Conservation (phyloP, 2,329 filamentous ascomycete species). For the Teratosphaeria zuluensis region DNA sequence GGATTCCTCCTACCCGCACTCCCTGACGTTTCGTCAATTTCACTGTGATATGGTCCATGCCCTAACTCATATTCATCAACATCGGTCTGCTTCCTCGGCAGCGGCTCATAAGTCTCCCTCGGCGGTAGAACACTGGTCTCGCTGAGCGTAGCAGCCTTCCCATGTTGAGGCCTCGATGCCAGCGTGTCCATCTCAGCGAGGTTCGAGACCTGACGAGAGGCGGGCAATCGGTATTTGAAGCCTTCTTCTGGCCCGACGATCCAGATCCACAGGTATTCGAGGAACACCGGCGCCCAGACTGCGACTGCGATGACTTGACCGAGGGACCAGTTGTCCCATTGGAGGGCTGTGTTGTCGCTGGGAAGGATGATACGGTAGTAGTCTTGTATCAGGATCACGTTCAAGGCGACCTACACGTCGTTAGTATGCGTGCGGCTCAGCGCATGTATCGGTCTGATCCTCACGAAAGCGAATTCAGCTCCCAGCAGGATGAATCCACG, state of each 20-base stretch:
- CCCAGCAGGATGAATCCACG: constrained; percentile 4
- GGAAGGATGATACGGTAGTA: constrained; percentile 5
- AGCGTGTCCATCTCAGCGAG: not conserved
- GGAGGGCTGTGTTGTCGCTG: constrained; percentile 3
- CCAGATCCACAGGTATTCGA: constrained; percentile 4
- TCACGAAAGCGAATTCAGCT: constrained; percentile 4
- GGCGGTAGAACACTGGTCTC: not conserved
- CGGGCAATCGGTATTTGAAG: not conserved
- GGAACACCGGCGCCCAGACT: constrained; percentile 6
- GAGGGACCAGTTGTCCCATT: constrained; percentile 6
- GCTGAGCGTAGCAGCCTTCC: not conserved
- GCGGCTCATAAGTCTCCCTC: not conserved
- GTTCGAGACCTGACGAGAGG: not conserved
- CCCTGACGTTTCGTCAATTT: not conserved
- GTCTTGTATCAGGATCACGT: constrained; percentile 1
- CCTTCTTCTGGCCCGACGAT: constrained; percentile 3
- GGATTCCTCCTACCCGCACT: not conserved
- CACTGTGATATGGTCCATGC: not conserved
- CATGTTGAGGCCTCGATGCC: not conserved
- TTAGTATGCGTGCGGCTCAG: not conserved
- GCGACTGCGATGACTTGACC: constrained; percentile 10
- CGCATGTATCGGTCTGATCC: constrained; percentile 2
- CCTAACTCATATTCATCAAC: not conserved
- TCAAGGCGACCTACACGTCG: not conserved
- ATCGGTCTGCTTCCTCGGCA: not conserved